Percentiles rank a stretch among this genome's conserved stretches.
Conservation (phyloP, 2,329 filamentous ascomycete genomes). For the Thielaviopsis musarum region DNA sequence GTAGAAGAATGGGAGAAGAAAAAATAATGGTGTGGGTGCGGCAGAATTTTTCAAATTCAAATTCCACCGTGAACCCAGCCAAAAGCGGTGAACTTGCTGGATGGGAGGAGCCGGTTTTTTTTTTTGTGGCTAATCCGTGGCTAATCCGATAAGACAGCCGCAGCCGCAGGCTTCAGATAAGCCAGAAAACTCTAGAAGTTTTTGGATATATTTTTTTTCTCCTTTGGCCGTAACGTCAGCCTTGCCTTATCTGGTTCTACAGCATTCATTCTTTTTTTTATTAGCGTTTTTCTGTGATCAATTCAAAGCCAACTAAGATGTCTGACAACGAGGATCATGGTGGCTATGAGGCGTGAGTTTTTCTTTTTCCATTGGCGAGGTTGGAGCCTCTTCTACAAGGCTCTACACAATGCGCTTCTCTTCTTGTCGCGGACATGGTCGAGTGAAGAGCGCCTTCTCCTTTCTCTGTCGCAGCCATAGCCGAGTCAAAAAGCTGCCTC, state of each 20-base stretch:
- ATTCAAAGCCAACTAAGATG: constrained; percentile 28
- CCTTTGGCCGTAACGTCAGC: constrained; percentile 2
- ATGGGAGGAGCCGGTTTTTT: background rate
- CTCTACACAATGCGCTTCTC: too few relatives aligned
- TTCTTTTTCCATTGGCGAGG: background rate
- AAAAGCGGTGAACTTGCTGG: background rate
- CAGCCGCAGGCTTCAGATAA: background rate
- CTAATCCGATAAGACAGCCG: constrained; percentile 8
- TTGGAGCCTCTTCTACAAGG: background rate
- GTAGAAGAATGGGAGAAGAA: background rate
- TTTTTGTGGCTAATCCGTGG: constrained; percentile 1
- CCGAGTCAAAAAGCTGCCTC: too few relatives aligned
- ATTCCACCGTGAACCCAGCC: background rate
- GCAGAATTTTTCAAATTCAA: background rate
- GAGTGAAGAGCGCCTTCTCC: too few relatives aligned
- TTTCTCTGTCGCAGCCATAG: too few relatives aligned
- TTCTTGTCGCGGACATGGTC: too few relatives aligned
- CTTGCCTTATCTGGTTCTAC: constrained; percentile 3
- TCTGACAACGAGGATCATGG: constrained; percentile 56
- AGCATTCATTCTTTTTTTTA: background rate
- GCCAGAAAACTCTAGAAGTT: background rate
- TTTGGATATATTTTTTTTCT: background rate
- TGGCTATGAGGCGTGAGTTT: constrained; percentile 38
- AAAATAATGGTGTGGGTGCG: background rate
- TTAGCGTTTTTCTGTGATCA: background rate